Percentiles rank a stretch among this genome's conserved stretches.
phyloP scores from a whole-genome alignment of 2,329 filamentous ascomycete genomes.

The Colletotrichum destructivum region DNA sequence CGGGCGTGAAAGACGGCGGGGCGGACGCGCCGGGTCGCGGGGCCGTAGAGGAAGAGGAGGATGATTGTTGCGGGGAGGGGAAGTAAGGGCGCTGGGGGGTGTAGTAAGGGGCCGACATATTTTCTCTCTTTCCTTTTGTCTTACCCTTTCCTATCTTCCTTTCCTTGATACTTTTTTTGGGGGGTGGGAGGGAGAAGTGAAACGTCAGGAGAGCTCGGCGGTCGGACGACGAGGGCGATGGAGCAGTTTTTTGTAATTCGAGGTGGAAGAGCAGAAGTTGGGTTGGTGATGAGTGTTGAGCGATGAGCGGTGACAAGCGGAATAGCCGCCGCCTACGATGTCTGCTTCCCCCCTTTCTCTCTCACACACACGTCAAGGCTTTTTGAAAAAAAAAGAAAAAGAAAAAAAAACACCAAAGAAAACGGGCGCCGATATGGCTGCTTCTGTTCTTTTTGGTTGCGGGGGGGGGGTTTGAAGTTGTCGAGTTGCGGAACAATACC shows the following conservation, averaged over 20 bases:
- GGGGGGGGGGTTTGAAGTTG: too few species aligned
- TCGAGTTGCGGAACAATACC: constrained; percentile 6
- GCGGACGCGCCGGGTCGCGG: constrained; percentile 42
- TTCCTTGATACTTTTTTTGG: too few species aligned
- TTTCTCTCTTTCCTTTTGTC: neutral
- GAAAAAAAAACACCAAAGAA: too few species aligned
- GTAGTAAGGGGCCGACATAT: constrained; percentile 36
- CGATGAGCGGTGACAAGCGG: neutral
- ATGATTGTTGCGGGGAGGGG: constrained; percentile 25
- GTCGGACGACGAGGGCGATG: neutral
- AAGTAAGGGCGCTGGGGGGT: constrained; percentile 35
- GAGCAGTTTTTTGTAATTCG: neutral
- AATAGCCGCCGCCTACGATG: neutral
- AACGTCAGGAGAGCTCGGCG: neutral
- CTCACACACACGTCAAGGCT: neutral
- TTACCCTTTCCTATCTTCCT: neutral
- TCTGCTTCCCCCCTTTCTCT: neutral
- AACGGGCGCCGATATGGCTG: neutral
- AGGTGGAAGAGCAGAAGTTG: neutral
- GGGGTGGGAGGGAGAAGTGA: too few species aligned
- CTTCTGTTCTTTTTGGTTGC: neutral
- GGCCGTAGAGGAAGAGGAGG: constrained; percentile 29
- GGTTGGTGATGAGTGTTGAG: neutral
- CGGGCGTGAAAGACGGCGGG: constrained; percentile 57
- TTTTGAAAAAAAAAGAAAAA: neutral